Percentiles rank a stretch among this genome's conserved stretches.
Evolutionary conservation across 805 yeast species (phyloP).

Genomic region (Saturnispora serradocipensis): DNA sequence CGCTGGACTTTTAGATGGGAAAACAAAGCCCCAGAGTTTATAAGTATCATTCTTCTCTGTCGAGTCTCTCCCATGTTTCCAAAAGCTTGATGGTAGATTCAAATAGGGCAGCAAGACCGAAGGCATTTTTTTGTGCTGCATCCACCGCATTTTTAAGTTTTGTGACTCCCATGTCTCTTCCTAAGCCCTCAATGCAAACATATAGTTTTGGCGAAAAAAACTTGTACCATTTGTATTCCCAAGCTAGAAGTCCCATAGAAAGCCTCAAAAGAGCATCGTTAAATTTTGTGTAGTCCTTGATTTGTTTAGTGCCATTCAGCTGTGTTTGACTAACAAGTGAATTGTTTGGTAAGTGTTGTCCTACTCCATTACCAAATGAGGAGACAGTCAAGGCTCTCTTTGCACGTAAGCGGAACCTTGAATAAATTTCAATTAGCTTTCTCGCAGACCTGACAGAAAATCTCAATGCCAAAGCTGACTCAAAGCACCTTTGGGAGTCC

Average conservation of each 20-base stretch:
- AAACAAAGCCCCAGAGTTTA: neutral
- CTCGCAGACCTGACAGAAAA: constrained; percentile 76
- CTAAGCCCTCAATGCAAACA: constrained; percentile 48
- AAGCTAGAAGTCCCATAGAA: constrained; percentile 74
- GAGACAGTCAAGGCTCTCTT: constrained; percentile 3
- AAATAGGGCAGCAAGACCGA: constrained; percentile 51
- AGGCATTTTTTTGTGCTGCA: constrained; percentile 36
- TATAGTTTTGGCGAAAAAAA: constrained; percentile 72
- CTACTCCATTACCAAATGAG: constrained; percentile 13
- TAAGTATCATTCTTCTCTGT: constrained; percentile 13
- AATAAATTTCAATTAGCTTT: constrained; percentile 61
- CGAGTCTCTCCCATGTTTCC: constrained; percentile 35
- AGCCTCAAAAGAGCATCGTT: constrained; percentile 57
- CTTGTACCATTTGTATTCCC: constrained; percentile 97
- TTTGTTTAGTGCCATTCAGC: neutral
- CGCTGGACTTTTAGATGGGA: neutral
- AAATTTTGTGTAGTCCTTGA: constrained; percentile 22
- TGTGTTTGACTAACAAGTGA: constrained; percentile 2
- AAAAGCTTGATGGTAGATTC: constrained; percentile 41
- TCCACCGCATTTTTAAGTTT: constrained; percentile 66
- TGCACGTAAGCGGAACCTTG: constrained; percentile 8
- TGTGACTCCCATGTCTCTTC: constrained; percentile 68
- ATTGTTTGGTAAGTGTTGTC: constrained; percentile 14
- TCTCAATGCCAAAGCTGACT: constrained; percentile 57
- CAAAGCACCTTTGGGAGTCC: constrained; percentile 83